Evolutionary conservation across 371 early-diverging fungal genomes (phyloP), one percentile per base, ranked within the genome.

Genomic region (Phascolomyces articulosus): DNA sequence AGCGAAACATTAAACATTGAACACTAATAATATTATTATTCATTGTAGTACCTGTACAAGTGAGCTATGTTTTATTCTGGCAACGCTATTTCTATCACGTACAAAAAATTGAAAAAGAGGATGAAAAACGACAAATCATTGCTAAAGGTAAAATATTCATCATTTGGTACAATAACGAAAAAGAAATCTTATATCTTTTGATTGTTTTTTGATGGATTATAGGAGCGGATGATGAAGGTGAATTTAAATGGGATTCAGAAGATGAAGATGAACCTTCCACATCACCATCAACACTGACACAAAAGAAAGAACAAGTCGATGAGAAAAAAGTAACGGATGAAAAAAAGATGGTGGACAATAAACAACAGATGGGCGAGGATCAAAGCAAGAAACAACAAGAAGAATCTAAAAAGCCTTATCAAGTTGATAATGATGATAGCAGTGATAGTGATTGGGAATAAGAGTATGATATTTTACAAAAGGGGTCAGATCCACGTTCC

Each of bases 161-260:
- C 11, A 4, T 21, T 49, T 23, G 41, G 41, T 15, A 53, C 21
- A 23, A 28, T 3, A 21, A 20, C 16, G 21, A 15, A 15, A 53
- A 4, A 16, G 54, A 53, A 21, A 53, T 62, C 51, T 38, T 62
- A 18, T 56, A 44, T 27, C 9, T 11, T 27, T 56, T 2, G 54
- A 8, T 57, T 26, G 55, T 61, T 38, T 41, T 26, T 65, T 26
- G 27, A 16, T 44, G 28, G 24, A 38, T 26, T 38, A 48, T 47
- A 21, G 60, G 44, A 55, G 74, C 68, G 18, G 66, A 77, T 13
- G 72, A 75, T 10, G 82, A 77, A 31, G 72, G 66, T 13, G 79
- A 82, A 40, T 82, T 82, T 55, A 78, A 75, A 49, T 82, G 82
- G 82, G 82, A 82, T 65, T 75, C 82, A 7, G 82, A 82, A 21